phyloP scores from a whole-genome alignment of 23 red algal species.

The Gracilaria domingensis region DNA sequence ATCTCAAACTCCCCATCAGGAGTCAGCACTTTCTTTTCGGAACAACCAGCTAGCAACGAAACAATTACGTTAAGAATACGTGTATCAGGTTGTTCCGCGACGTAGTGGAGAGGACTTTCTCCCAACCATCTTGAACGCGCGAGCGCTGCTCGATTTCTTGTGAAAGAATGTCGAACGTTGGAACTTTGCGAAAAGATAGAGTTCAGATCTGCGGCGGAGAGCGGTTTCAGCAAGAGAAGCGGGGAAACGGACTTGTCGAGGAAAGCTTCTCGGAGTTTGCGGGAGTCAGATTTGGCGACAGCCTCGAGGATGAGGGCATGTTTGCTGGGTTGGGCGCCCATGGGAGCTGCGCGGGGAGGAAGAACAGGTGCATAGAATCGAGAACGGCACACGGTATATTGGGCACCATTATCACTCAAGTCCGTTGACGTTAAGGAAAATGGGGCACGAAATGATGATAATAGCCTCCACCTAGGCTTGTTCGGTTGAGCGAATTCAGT shows the following conservation, averaged over 20 bases:
- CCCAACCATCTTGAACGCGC: slow-evolving; percentile 39
- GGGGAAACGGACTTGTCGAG: slow-evolving; percentile 25
- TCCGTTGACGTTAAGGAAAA: slow-evolving; percentile 8
- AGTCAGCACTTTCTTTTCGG: background rate
- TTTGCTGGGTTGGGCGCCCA: slow-evolving; percentile 58
- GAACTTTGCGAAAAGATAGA: slow-evolving; percentile 2
- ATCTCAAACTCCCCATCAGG: slow-evolving; percentile 23
- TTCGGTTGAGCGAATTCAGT: slow-evolving; percentile 28
- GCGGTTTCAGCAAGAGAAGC: slow-evolving; percentile 33
- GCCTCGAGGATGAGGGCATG: slow-evolving; percentile 55
- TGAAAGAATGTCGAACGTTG: slow-evolving; percentile 1
- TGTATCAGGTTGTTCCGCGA: slow-evolving; percentile 30
- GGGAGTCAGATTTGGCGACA: slow-evolving; percentile 42
- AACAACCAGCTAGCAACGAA: slow-evolving; percentile 14
- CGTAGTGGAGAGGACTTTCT: slow-evolving; percentile 37
- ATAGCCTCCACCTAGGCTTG: slow-evolving; percentile 2
- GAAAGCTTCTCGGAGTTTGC: slow-evolving; percentile 44
- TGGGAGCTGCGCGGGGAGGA: slow-evolving; percentile 35
- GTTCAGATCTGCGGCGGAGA: slow-evolving; percentile 34
- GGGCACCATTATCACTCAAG: slow-evolving; percentile 13
- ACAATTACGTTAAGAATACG: slow-evolving; percentile 38
- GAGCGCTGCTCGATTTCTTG: slow-evolving; percentile 7
- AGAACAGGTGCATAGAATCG: slow-evolving; percentile 36
- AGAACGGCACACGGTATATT: slow-evolving; percentile 18
- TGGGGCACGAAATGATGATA: slow-evolving; percentile 19